These are phyloP conservation scores for Termitomyces bulborhizus DNA, from an alignment of 768 basidiomycete species.

Conservation along the genomic window DNA sequence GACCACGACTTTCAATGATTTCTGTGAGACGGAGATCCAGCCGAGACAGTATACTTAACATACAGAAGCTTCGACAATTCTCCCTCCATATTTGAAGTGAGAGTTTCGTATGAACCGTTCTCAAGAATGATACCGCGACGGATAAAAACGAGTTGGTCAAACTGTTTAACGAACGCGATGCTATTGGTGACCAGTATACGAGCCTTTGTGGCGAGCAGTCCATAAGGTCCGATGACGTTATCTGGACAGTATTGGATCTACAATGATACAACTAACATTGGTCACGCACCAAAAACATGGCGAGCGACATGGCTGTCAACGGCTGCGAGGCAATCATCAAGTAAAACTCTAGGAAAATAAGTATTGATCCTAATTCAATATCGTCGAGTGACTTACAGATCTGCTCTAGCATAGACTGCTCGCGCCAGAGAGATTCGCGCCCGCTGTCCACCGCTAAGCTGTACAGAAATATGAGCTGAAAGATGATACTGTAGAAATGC, in stretches of 20 bases:
- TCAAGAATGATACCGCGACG: constrained; percentile 82
- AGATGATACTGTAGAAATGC: background rate
- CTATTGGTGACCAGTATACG: constrained; percentile 84
- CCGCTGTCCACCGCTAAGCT: constrained; percentile 81
- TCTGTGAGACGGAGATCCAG: background rate
- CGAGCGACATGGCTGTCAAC: constrained; percentile 85
- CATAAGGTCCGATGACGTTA: constrained; percentile 80
- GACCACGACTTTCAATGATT: constrained; percentile 21
- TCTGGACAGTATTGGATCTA: constrained; percentile 33
- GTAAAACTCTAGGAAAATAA: constrained; percentile 45
- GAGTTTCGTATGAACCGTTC: constrained; percentile 54
- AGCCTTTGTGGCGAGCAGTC: constrained; percentile 77
- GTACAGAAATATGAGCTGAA: background rate
- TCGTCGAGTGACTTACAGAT: constrained; percentile 49
- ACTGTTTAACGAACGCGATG: constrained; percentile 74
- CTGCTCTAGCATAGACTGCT: constrained; percentile 88
- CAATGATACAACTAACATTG: background rate
- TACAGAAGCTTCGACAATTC: constrained; percentile 75
- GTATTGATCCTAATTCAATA: background rate
- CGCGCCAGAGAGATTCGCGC: constrained; percentile 81
- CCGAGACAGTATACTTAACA: constrained; percentile 16
- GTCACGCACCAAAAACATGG: constrained; percentile 66
- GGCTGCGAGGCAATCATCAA: constrained; percentile 88
- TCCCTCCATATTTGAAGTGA: constrained; percentile 54
- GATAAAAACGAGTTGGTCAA: constrained; percentile 70